Evolutionary conservation across 345 rosid genomes (phyloP).

Genomic region (Linum usitatissimum): DNA sequence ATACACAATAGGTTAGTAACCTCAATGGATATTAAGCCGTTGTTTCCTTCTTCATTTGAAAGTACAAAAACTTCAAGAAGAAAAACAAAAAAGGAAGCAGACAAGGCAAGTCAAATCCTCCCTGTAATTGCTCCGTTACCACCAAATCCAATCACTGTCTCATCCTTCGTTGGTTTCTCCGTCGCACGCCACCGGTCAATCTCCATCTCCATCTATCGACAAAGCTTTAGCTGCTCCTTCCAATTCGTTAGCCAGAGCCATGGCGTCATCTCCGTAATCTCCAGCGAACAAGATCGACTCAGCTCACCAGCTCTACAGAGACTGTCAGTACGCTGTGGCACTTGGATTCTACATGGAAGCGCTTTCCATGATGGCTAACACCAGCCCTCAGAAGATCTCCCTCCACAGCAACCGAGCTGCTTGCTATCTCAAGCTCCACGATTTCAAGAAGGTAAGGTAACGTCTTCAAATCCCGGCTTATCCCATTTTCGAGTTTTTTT

Average conservation of each 20-base stretch:
- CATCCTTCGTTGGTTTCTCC: no score
- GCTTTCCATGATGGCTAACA: conserved; percentile 49
- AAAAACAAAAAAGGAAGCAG: no score
- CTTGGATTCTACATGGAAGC: conserved; percentile 67
- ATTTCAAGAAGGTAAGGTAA: conserved; percentile 70
- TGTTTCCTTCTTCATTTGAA: no score
- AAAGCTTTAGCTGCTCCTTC: no score
- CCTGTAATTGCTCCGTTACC: neutral
- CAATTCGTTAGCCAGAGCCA: conserved; percentile 1
- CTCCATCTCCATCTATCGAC: no score
- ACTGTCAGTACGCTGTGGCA: conserved; percentile 58
- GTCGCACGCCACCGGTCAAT: no score
- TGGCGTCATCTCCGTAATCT: conserved; percentile 41
- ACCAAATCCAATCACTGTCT: no score
- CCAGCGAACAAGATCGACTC: conserved; percentile 54
- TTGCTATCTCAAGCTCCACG: conserved; percentile 70
- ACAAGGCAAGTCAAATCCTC: no score
- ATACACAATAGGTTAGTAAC: no score
- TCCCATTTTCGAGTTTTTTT: neutral
- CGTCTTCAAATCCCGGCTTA: neutral
- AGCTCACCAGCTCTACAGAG: conserved; percentile 78
- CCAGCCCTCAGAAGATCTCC: conserved; percentile 72
- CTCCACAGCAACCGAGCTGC: conserved; percentile 93
- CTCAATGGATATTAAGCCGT: no score
- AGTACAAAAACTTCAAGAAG: no score